Evolutionary conservation across 805 yeast genomes (phyloP), one percentile per base, ranked within the genome.

Genomic region (Metschnikowia sp.): DNA sequence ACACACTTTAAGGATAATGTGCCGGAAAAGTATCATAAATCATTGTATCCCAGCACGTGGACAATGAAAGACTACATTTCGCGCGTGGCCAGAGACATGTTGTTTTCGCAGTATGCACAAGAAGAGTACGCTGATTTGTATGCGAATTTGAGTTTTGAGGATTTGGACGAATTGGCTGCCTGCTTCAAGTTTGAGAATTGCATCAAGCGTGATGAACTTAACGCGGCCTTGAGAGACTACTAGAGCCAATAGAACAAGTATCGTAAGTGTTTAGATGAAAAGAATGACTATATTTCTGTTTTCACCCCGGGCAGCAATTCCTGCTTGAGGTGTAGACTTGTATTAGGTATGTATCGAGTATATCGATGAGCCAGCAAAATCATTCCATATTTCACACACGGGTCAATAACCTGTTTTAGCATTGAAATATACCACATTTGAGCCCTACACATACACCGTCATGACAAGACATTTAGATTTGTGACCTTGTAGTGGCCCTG

Each of bases 151-250:
- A 53, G 64, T 4, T 69, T 68, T 44, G 78, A 75, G 32, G 78
- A 76, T 32, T 62, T 77, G 47, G 81, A 77, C 54, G 79, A 73
- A 51, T 62, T 77, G 57, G 81, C 81, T 30, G 77, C 74, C n/a
- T 64, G 69, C 44, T 77, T 75, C 66, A 75, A 75, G 60, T 67
- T 77, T 48, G 80, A 76, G 56, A 76, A 76, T 51, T 60, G 69
- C 36, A 52, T 56, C 22, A 64, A 70, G 58, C 65, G 81, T 50
- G 74, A 72, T 31, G 69, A 65, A 50, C 63, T 77, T 57, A 76
- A 75, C 44, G 45, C 51, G 26, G 63, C 62, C 44, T 64, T 68
- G 52, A 59, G 51, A 33, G 54, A 57, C 8, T 62, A 65, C 41
- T 62, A 2, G 3, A 15, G 18, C 18, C 18, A 15, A 15, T 15